Percentiles rank a stretch among this genome's conserved stretches.
Evolutionary conservation across 192 early-diverging fungal species (phyloP).

Genomic region (Lobosporangium transversale): DNA sequence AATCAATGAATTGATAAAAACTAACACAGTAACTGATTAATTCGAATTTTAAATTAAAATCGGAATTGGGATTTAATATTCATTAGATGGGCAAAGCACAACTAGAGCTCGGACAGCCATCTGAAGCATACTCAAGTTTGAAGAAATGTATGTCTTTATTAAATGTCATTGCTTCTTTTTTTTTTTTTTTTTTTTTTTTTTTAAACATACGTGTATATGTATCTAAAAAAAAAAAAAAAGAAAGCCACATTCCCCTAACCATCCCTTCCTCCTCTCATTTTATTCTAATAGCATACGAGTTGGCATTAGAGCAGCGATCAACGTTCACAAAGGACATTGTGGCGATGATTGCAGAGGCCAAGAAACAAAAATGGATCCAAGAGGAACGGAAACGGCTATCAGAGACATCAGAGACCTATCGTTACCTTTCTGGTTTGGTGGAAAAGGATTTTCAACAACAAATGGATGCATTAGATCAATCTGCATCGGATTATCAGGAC

Average conservation of each 20-base stretch:
- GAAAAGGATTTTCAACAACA: conserved; percentile 65
- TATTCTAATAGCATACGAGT: conserved; percentile 67
- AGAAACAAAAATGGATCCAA: conserved; percentile 77
- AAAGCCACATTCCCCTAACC: not conserved
- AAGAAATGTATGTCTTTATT: conserved; percentile 50
- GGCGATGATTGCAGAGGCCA: conserved; percentile 65
- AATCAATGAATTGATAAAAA: too few relatives aligned
- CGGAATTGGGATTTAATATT: not conserved
- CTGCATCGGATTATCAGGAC: conserved; percentile 27
- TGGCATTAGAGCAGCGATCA: conserved; percentile 66
- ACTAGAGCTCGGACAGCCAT: conserved; percentile 60
- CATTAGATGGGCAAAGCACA: conserved; percentile 43
- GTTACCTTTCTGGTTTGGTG: conserved; percentile 71
- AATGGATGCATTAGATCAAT: conserved; percentile 22
- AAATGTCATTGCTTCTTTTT: too few relatives aligned
- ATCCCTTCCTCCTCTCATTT: not conserved
- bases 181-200: too few relatives aligned
- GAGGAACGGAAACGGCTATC: conserved; percentile 64
- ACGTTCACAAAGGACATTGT: conserved; percentile 73
- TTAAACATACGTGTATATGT: too few relatives aligned
- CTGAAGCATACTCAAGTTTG: conserved; percentile 53
- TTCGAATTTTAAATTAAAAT: too few relatives aligned
- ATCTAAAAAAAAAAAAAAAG: too few relatives aligned
- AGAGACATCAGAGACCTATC: conserved; percentile 65
- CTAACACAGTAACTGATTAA: too few relatives aligned